A percentile compares a stretch with the other conserved stretches of the same genome.
phyloP scores from a whole-genome alignment of 176 grass and related monocot species.

The Carex cristatella region DNA sequence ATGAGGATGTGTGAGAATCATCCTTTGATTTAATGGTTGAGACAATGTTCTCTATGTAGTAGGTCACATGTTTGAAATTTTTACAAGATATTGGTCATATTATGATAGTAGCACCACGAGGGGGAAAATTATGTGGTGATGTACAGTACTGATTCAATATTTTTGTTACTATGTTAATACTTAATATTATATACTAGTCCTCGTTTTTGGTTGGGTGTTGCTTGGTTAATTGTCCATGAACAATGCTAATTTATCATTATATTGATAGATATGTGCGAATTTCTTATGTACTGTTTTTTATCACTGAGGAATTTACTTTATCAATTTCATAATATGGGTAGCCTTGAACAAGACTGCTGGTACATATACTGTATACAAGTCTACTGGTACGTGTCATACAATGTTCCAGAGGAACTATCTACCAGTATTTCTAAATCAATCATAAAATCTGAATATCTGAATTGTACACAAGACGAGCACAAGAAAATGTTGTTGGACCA shows the following conservation, averaged over 20 bases:
- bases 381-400: not conserved
- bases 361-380: not conserved
- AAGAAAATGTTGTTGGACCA: not conserved
- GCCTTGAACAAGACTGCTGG: not conserved
- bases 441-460: not conserved
- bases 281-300: not conserved
- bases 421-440: not conserved
- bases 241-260: not conserved
- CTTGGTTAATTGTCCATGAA: too few relatives aligned
- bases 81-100: too few relatives aligned
- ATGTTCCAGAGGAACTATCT: not conserved
- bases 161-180: too few relatives aligned
- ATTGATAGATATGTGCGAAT: not conserved
- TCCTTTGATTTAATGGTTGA: too few relatives aligned
- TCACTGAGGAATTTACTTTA: not conserved
- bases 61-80: too few relatives aligned
- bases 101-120: too few relatives aligned
- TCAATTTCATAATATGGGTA: not conserved
- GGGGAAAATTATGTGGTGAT: too few relatives aligned
- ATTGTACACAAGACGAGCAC: not conserved
- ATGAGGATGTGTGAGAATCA: too few relatives aligned
- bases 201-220: too few relatives aligned
- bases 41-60: too few relatives aligned
- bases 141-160: too few relatives aligned
- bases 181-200: too few relatives aligned